phyloP scores from a whole-genome alignment of 2,329 filamentous ascomycete genomes.

The Cladosporium austrohemisphaericum region DNA sequence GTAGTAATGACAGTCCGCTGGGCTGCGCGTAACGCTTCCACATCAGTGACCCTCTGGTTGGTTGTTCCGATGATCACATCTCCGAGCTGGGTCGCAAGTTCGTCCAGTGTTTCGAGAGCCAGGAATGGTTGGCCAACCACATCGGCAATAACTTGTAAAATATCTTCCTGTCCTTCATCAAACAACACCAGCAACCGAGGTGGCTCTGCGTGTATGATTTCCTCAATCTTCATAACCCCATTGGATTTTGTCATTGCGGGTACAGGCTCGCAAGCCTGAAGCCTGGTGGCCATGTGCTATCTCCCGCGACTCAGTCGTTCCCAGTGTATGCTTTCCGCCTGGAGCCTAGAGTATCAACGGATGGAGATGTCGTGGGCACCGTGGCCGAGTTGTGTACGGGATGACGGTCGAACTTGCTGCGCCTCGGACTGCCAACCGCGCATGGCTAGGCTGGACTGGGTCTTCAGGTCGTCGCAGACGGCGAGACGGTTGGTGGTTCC shows the following conservation, averaged over 20 bases:
- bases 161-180: slow-evolving; percentile 66
- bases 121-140: slow-evolving; percentile 71
- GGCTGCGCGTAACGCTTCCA: slow-evolving; percentile 55
- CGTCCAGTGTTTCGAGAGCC: slow-evolving; percentile 54
- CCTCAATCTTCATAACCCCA: slow-evolving; percentile 29
- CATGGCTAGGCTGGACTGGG: slow-evolving; percentile 24
- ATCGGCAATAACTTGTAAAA: slow-evolving; percentile 72
- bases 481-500: slow-evolving; percentile 19
- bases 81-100: slow-evolving; percentile 53
- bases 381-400: slow-evolving; percentile 30
- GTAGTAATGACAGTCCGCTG: slow-evolving; percentile 69
- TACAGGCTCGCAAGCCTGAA: slow-evolving; percentile 14
- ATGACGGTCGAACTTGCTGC: slow-evolving; percentile 27
- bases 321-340: background rate
- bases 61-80: slow-evolving; percentile 66
- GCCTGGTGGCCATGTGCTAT: slow-evolving; percentile 9
- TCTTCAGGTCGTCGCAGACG: slow-evolving; percentile 19
- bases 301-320: background rate
- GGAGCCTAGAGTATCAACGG: slow-evolving; percentile 23
- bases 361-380: slow-evolving; percentile 33
- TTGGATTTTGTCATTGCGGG: slow-evolving; percentile 13
- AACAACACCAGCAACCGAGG: slow-evolving; percentile 57
- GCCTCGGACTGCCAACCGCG: slow-evolving; percentile 25
- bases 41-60: slow-evolving; percentile 53
- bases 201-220: slow-evolving; percentile 32